These are phyloP conservation scores for Massariosphaeria phaeospora DNA, from an alignment of 495 filamentous ascomycete species.

Conservation along the genomic window DNA sequence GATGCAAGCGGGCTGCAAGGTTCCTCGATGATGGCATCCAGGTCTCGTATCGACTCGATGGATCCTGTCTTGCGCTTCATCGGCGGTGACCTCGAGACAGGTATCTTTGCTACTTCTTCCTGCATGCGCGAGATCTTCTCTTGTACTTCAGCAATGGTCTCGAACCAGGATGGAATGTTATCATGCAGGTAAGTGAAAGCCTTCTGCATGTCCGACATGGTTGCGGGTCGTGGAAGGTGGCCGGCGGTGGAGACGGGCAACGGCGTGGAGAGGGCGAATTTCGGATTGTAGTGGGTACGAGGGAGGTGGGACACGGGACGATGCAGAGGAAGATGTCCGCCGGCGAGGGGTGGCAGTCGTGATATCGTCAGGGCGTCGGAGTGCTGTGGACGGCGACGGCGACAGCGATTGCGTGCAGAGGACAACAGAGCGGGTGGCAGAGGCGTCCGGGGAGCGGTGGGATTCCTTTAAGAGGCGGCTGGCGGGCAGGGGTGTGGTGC, in stretches of 20 bases:
- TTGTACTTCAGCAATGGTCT: conserved; percentile 17
- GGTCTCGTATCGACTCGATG: conserved; percentile 57
- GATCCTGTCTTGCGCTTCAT: conserved; percentile 53
- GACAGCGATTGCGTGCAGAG: conserved; percentile 11
- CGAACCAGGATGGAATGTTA: conserved; percentile 32
- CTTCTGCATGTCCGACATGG: conserved; percentile 32
- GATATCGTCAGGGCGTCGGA: not conserved
- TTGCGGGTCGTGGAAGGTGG: conserved; percentile 2
- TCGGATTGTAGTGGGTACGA: conserved; percentile 18
- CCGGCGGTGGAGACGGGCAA: not conserved
- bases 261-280: not conserved
- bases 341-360: not conserved
- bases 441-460: conserved; percentile 6
- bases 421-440: not conserved
- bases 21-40: conserved; percentile 36
- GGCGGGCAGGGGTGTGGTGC: conserved; percentile 17
- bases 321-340: too few relatives aligned
- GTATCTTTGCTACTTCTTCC: conserved; percentile 55
- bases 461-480: conserved; percentile 19
- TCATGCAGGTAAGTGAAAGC: conserved; percentile 30
- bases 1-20: conserved; percentile 41
- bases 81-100: conserved; percentile 44
- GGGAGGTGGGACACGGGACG: conserved; percentile 1
- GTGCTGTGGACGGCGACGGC: not conserved
- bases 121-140: conserved; percentile 62